These are phyloP conservation scores for Glaciozyma martinii DNA, from an alignment of 768 basidiomycete species.

Conservation along the genomic window DNA sequence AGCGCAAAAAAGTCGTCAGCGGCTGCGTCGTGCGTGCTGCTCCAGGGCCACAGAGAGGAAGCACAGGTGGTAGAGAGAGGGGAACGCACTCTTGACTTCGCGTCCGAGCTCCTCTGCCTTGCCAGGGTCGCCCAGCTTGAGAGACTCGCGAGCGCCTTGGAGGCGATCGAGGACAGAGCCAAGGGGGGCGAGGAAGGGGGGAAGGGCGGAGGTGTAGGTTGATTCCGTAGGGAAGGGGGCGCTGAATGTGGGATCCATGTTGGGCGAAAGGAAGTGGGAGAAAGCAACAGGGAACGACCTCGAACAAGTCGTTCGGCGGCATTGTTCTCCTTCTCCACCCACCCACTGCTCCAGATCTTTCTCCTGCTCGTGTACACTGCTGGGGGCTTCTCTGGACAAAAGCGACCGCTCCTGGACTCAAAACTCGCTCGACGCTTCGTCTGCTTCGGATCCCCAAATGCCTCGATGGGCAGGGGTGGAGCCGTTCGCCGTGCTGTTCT, in stretches of 20 bases:
- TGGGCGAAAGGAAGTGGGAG: background rate
- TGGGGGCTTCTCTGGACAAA: no score
- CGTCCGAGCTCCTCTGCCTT: conserved; percentile 84
- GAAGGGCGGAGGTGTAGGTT: conserved; percentile 11
- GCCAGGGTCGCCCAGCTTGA: conserved; percentile 84
- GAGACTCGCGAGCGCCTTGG: conserved; percentile 66
- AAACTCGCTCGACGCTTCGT: no score
- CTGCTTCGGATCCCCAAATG: no score
- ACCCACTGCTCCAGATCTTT: no score
- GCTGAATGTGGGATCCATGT: background rate
- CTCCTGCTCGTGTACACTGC: no score
- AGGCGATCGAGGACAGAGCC: conserved; percentile 62
- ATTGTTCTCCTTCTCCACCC: no score
- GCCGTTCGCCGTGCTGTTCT: no score
- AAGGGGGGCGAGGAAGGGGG: conserved; percentile 47
- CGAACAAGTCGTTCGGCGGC: no score
- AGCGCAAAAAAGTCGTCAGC: conserved; percentile 6
- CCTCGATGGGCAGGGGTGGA: no score
- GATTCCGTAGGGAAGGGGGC: conserved; percentile 1
- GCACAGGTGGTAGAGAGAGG: background rate
- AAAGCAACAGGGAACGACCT: no score
- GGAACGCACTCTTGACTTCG: conserved; percentile 71
- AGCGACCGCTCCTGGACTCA: no score
- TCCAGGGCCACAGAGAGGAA: background rate
- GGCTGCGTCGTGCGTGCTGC: background rate